A percentile compares a stretch with the other conserved stretches of the same genome.
These are phyloP conservation scores for Zasmidium angulare DNA, from an alignment of 2,329 filamentous ascomycete genomes.

Conservation along the genomic window DNA sequence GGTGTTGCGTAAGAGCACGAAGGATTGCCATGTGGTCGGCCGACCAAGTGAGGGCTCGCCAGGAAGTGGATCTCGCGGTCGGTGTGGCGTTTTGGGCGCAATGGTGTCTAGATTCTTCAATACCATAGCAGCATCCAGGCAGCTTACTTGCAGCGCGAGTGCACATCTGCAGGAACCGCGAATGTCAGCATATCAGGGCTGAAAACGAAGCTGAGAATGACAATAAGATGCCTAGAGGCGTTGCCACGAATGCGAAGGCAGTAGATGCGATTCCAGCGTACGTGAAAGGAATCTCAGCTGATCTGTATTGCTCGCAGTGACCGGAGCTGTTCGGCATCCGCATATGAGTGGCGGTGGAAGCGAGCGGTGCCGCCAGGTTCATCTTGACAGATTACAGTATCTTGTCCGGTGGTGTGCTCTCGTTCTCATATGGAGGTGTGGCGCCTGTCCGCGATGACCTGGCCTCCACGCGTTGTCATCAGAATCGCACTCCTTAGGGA, in stretches of 20 bases:
- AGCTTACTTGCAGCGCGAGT: neutral
- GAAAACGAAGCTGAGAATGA: neutral
- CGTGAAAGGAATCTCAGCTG: neutral
- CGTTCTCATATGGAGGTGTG: neutral
- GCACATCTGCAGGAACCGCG: neutral
- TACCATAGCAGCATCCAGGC: neutral
- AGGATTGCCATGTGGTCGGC: neutral
- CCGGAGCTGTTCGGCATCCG: neutral
- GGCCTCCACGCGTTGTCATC: neutral
- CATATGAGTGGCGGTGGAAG: neutral
- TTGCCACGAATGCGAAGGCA: neutral
- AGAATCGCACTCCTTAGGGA: neutral
- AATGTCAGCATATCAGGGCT: neutral
- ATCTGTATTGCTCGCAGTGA: neutral
- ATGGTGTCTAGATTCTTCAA: neutral
- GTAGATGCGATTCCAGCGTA: neutral
- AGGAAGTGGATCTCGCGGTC: neutral
- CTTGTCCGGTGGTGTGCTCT: neutral
- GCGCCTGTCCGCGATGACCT: neutral
- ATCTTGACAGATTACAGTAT: neutral
- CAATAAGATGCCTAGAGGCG: neutral
- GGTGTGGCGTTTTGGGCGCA: neutral
- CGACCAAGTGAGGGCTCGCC: neutral
- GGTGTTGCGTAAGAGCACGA: slow-evolving; percentile 1
- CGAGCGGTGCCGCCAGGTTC: neutral